Evolutionary conservation across 768 basidiomycete species (phyloP).

Genomic region (Pleurotus pulmonarius): DNA sequence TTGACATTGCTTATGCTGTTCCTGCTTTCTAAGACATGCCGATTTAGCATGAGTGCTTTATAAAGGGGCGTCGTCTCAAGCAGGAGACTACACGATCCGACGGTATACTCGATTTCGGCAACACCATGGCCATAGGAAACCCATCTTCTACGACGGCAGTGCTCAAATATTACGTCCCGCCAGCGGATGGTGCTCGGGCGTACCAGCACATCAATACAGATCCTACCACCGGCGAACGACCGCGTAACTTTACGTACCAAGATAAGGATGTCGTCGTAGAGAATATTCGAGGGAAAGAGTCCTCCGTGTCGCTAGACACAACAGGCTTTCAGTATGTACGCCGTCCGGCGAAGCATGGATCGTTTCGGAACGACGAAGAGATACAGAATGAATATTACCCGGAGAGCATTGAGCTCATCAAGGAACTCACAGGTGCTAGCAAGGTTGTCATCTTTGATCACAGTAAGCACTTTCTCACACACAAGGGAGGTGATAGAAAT

Average conservation of each 20-base stretch:
- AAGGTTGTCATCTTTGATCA: slow-evolving; percentile 64
- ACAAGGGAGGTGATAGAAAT: background rate
- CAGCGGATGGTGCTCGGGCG: slow-evolving; percentile 35
- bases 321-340: slow-evolving; percentile 47
- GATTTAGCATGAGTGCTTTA: too few relatives aligned
- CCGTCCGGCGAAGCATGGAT: slow-evolving; percentile 37
- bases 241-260: slow-evolving; percentile 29
- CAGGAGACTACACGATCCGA: too few relatives aligned
- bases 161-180: slow-evolving; percentile 34
- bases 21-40: too few relatives aligned
- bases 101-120: too few relatives aligned
- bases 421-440: slow-evolving; percentile 56
- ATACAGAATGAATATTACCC: slow-evolving; percentile 56
- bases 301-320: slow-evolving; percentile 39
- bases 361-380: slow-evolving; percentile 49
- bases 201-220: slow-evolving; percentile 33
- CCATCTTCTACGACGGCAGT: slow-evolving; percentile 21
- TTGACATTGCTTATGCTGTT: too few relatives aligned
- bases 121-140: background rate
- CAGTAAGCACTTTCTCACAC: slow-evolving; percentile 33
- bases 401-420: slow-evolving; percentile 55
- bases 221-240: slow-evolving; percentile 28
- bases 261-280: slow-evolving; percentile 37
- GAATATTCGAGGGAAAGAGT: slow-evolving; percentile 51
- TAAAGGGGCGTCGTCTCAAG: too few relatives aligned